These are phyloP conservation scores for Epicoccum nigrum DNA, from an alignment of 2,329 filamentous ascomycete genomes.

Conservation along the genomic window DNA sequence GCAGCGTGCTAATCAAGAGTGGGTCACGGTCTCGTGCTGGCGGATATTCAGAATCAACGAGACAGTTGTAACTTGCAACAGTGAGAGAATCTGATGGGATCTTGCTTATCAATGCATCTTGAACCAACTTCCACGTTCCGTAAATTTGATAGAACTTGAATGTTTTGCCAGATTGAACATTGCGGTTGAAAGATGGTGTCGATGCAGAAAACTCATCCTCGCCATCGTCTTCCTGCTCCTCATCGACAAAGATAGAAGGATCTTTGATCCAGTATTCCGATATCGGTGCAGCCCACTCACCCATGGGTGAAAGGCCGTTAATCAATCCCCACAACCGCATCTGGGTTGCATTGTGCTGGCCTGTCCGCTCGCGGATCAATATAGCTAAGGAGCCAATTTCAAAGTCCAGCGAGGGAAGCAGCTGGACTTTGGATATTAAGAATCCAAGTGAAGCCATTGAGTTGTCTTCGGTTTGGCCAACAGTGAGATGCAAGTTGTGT, in stretches of 20 bases:
- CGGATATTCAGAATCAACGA: slow-evolving; percentile 49
- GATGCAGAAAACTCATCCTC: neutral
- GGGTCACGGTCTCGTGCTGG: slow-evolving; percentile 47
- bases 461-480: slow-evolving; percentile 63
- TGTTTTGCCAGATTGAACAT: slow-evolving; percentile 34
- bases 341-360: slow-evolving; percentile 41
- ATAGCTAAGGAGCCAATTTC: slow-evolving; percentile 57
- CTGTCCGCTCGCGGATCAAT: slow-evolving; percentile 56
- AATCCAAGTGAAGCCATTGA: slow-evolving; percentile 56
- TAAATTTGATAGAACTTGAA: slow-evolving; percentile 36
- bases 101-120: neutral
- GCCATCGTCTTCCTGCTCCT: slow-evolving; percentile 8
- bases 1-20: slow-evolving; percentile 44
- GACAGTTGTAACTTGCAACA: slow-evolving; percentile 54
- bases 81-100: slow-evolving; percentile 27
- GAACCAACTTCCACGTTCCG: slow-evolving; percentile 31
- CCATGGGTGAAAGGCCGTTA: slow-evolving; percentile 25
- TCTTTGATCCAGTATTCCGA: slow-evolving; percentile 24
- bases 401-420: slow-evolving; percentile 59
- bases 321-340: slow-evolving; percentile 66
- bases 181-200: slow-evolving; percentile 13
- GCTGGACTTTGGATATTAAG: slow-evolving; percentile 59
- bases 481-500: slow-evolving; percentile 61
- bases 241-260: neutral
- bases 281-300: neutral